phyloP scores from a whole-genome alignment of 2,329 filamentous ascomycete genomes.

The Fusarium beomiforme region DNA sequence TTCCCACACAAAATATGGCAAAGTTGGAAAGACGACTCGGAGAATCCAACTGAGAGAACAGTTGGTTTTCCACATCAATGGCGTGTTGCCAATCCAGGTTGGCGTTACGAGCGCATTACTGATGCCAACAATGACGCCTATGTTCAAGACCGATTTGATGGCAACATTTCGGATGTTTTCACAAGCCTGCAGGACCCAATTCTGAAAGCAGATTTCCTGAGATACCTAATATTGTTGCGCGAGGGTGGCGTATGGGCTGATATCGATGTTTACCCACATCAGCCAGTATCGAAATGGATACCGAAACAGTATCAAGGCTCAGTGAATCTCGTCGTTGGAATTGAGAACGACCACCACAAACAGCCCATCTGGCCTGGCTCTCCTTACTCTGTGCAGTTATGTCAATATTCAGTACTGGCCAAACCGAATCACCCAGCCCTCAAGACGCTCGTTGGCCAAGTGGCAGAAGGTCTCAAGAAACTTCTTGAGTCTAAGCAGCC shows the following conservation, averaged over 20 bases:
- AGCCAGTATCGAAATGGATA: constrained; percentile 74
- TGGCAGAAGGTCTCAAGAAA: constrained; percentile 55
- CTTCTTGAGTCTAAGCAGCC: constrained; percentile 33
- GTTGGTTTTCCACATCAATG: constrained; percentile 43
- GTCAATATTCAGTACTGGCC: constrained; percentile 79
- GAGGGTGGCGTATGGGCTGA: constrained; percentile 77
- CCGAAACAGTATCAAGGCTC: constrained; percentile 59
- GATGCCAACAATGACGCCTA: constrained; percentile 49
- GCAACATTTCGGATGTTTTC: constrained; percentile 62
- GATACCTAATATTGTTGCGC: constrained; percentile 70
- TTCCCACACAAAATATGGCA: constrained; percentile 46
- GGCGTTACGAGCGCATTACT: constrained; percentile 45
- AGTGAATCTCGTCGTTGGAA: constrained; percentile 74
- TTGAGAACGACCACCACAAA: constrained; percentile 69
- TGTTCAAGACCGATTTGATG: constrained; percentile 72
- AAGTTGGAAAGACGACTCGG: constrained; percentile 45
- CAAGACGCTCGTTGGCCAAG: constrained; percentile 71
- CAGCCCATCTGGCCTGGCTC: constrained; percentile 62
- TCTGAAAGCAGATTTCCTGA: constrained; percentile 68
- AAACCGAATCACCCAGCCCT: constrained; percentile 77
- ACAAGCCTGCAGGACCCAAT: constrained; percentile 59
- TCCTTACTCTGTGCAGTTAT: constrained; percentile 77
- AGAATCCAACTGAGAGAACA: constrained; percentile 42
- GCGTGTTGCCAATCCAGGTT: constrained; percentile 38
- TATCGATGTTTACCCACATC: constrained; percentile 74